phyloP scores from a whole-genome alignment of 345 rosid genomes.

The Crucihimalaya himalaica region DNA sequence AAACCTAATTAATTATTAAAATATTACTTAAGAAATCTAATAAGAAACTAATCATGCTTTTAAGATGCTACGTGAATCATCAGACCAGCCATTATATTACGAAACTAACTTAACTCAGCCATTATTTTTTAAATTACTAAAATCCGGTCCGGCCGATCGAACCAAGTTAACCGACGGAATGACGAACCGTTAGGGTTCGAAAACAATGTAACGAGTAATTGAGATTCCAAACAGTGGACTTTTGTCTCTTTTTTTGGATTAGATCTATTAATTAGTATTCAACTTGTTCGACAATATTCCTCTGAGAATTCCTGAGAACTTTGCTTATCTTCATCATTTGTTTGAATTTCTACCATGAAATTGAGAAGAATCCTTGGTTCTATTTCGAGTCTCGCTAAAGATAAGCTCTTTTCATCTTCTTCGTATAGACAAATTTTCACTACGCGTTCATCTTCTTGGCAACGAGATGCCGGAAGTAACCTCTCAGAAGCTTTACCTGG shows the following conservation, averaged over 20 bases:
- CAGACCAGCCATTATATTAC: no score
- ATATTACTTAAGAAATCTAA: no score
- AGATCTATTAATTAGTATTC: no score
- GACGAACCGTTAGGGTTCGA: conserved; percentile 13
- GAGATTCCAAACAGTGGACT: neutral
- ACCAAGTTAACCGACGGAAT: neutral
- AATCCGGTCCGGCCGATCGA: conserved; percentile 4
- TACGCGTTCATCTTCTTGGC: conserved; percentile 27
- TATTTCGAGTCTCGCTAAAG: conserved; percentile 7
- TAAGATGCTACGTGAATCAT: no score
- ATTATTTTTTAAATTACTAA: no score
- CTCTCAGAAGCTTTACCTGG: conserved; percentile 47
- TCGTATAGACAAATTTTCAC: conserved; percentile 36
- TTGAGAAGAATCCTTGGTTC: conserved; percentile 32
- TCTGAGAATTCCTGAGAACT: neutral
- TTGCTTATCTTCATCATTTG: neutral
- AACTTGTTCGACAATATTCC: conserved; percentile 34
- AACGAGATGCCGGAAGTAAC: conserved; percentile 15
- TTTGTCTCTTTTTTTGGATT: neutral
- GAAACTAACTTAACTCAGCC: no score
- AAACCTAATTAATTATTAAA: no score
- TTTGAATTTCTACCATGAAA: conserved; percentile 20
- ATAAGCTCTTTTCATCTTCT: conserved; percentile 17
- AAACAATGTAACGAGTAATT: neutral
- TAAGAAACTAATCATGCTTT: no score